Evolutionary conservation across 2,329 filamentous ascomycete genomes (phyloP).

Genomic region (Hortaea werneckii): DNA sequence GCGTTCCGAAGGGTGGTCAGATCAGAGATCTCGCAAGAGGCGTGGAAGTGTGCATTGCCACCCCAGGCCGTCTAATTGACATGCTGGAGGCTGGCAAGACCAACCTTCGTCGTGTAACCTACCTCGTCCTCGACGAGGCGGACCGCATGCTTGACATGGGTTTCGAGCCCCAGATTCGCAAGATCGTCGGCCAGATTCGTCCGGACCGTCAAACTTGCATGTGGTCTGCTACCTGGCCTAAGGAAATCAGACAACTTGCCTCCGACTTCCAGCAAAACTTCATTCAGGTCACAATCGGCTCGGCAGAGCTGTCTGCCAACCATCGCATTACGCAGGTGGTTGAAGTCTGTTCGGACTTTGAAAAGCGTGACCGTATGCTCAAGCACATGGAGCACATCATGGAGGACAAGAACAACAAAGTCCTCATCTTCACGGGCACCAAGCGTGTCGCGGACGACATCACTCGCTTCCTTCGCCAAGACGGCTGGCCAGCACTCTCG

Average conservation of each 20-base stretch:
- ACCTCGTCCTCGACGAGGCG: slow-evolving; percentile 95
- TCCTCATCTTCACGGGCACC: slow-evolving; percentile 78
- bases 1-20: slow-evolving; percentile 95
- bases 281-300: slow-evolving; percentile 98
- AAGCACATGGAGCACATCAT: slow-evolving; percentile 97
- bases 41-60: slow-evolving; percentile 98
- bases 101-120: slow-evolving; percentile 94
- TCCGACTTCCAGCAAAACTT: slow-evolving; percentile 87
- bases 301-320: slow-evolving; percentile 91
- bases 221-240: slow-evolving; percentile 99
- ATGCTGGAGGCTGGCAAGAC: slow-evolving; percentile 98
- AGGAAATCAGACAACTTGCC: slow-evolving; percentile 89
- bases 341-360: slow-evolving; percentile 88
- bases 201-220: slow-evolving; percentile 98
- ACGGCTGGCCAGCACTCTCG: slow-evolving; percentile 94
- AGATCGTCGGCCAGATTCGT: slow-evolving; percentile 95
- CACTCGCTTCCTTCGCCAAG: slow-evolving; percentile 90
- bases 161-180: slow-evolving; percentile 98
- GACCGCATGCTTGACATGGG: slow-evolving; percentile 99
- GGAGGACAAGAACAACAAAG: slow-evolving; percentile 92
- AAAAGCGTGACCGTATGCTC: slow-evolving; percentile 96
- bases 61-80: slow-evolving; percentile 92
- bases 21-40: slow-evolving; percentile 90
- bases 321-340: slow-evolving; percentile 97
- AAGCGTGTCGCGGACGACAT: slow-evolving; percentile 97